Percentiles rank a stretch among this genome's conserved stretches.
phyloP scores from a whole-genome alignment of 352 stramenopile genomes.

The Phytophthora citrophthora region DNA sequence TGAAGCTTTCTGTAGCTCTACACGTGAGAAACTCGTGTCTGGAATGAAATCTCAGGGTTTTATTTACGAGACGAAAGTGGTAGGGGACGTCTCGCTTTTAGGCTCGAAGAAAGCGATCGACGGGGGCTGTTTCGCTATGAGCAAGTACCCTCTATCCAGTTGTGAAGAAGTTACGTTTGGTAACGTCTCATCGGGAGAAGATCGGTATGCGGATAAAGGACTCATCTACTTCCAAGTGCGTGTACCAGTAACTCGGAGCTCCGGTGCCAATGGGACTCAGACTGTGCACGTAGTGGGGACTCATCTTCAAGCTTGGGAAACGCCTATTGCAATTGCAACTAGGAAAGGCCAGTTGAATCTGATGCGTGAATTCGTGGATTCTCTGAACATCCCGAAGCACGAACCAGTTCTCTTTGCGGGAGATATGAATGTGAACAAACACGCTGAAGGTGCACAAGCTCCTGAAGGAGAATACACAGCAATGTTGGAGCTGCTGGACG shows the following conservation, averaged over 20 bases:
- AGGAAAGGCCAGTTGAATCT: constrained; percentile 50
- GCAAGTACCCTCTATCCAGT: constrained; percentile 58
- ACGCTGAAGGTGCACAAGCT: constrained; percentile 23
- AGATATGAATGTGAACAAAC: constrained; percentile 72
- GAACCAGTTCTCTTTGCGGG: constrained; percentile 64
- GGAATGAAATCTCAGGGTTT: constrained; percentile 75
- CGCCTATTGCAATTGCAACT: constrained; percentile 41
- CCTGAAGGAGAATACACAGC: constrained; percentile 43
- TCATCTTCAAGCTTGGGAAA: constrained; percentile 76
- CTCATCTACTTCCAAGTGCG: constrained; percentile 66
- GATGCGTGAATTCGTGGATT: constrained; percentile 58
- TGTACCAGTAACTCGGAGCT: constrained; percentile 13
- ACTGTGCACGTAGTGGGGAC: constrained; percentile 67
- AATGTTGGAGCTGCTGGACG: constrained; percentile 57
- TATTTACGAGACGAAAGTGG: constrained; percentile 72
- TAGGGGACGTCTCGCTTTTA: constrained; percentile 54
- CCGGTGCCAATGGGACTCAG: constrained; percentile 24
- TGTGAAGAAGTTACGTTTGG: constrained; percentile 71
- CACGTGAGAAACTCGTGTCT: constrained; percentile 52
- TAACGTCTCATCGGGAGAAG: constrained; percentile 54
- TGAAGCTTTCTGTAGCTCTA: constrained; percentile 62
- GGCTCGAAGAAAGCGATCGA: constrained; percentile 69
- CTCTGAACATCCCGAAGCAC: constrained; percentile 44
- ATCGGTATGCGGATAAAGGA: constrained; percentile 73
- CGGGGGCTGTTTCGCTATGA: constrained; percentile 75